Percentiles rank a stretch among this genome's conserved stretches.
Conservation (phyloP, 768 basidiomycete species). For the Tricholoma flavovirens region DNA sequence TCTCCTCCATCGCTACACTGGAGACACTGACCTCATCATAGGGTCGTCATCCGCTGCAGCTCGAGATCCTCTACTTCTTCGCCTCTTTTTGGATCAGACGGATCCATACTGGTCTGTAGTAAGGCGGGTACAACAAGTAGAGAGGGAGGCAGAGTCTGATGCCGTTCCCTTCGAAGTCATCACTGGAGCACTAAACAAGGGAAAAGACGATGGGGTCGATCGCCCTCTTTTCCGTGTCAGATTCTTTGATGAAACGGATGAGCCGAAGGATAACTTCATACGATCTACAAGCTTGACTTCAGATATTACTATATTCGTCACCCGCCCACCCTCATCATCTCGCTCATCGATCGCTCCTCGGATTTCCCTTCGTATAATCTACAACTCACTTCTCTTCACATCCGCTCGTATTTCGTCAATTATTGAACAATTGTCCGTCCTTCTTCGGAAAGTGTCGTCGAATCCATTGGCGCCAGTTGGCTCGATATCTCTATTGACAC, state of each 20-base stretch:
- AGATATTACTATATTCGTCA: constrained; percentile 90
- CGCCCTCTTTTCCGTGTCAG: constrained; percentile 85
- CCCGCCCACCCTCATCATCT: constrained; percentile 59
- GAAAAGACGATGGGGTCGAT: constrained; percentile 54
- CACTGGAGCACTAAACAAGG: constrained; percentile 59
- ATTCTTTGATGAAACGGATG: constrained; percentile 92
- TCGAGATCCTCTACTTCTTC: constrained; percentile 76
- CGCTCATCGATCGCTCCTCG: constrained; percentile 67
- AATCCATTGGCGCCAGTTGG: constrained; percentile 71
- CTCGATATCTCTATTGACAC: constrained; percentile 73
- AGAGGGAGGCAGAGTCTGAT: constrained; percentile 78
- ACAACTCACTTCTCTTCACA: constrained; percentile 94
- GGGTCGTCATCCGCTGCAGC: constrained; percentile 78
- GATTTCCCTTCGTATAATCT: constrained; percentile 78
- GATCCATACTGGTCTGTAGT: constrained; percentile 91
- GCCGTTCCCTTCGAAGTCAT: constrained; percentile 77
- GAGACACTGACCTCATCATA: constrained; percentile 90
- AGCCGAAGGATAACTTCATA: constrained; percentile 67
- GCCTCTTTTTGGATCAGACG: constrained; percentile 73
- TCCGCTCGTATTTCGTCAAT: constrained; percentile 68
- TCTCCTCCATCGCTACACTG: constrained; percentile 90
- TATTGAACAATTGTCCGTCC: constrained; percentile 77
- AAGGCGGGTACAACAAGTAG: constrained; percentile 76
- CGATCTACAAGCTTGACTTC: constrained; percentile 77
- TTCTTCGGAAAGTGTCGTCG: constrained; percentile 65